These are phyloP conservation scores for Fusarium temperatum DNA, from an alignment of 2,329 filamentous ascomycete genomes.

Conservation along the genomic window DNA sequence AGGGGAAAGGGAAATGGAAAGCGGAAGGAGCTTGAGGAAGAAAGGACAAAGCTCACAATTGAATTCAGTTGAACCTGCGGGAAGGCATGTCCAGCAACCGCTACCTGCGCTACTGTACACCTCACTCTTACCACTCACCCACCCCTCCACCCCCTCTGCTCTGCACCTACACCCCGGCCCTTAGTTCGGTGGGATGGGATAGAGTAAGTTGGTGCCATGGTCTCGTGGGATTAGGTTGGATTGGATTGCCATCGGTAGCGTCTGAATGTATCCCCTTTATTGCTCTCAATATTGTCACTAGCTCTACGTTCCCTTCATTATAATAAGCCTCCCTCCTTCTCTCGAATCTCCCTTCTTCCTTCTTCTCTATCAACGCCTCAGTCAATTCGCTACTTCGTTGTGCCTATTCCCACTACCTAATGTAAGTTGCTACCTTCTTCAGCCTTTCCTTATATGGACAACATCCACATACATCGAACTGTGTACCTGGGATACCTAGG, in stretches of 20 bases:
- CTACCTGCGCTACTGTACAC: background rate
- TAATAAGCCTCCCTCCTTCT: conserved; percentile 36
- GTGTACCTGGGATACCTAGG: background rate
- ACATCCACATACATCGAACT: background rate
- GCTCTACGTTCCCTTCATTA: conserved; percentile 32
- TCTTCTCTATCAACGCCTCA: conserved; percentile 35
- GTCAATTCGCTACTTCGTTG: conserved; percentile 36
- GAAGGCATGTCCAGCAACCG: background rate
- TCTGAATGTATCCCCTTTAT: conserved; percentile 30
- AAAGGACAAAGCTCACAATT: background rate
- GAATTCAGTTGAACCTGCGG: conserved; percentile 9
- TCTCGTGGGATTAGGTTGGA: conserved; percentile 25
- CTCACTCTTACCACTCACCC: background rate
- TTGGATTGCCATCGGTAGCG: conserved; percentile 13
- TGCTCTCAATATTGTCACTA: conserved; percentile 22
- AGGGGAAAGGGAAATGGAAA: background rate
- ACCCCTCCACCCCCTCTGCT: background rate
- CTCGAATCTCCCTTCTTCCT: conserved; percentile 6
- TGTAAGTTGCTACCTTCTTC: conserved; percentile 27
- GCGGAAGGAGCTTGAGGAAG: conserved; percentile 7
- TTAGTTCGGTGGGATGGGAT: conserved; percentile 8
- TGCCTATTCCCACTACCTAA: conserved; percentile 28
- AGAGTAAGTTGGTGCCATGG: conserved; percentile 1
- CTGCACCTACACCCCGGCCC: background rate
- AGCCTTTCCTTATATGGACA: background rate